These are phyloP conservation scores for Pseudoneurospora amorphoporcata DNA, from an alignment of 495 filamentous ascomycete species.

Conservation along the genomic window DNA sequence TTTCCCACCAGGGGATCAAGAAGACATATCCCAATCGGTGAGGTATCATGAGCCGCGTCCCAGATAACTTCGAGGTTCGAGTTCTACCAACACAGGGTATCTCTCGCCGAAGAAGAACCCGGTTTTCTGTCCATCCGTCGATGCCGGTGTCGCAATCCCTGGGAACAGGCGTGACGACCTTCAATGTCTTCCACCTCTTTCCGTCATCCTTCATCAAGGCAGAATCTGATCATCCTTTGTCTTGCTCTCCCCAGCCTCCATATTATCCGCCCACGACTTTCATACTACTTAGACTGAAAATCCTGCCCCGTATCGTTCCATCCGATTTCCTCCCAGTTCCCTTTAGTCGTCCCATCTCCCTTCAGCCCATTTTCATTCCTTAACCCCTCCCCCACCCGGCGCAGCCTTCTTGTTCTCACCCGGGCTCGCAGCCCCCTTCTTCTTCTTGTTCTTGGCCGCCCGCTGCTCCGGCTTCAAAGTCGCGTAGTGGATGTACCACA, in stretches of 20 bases:
- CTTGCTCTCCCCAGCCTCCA: neutral
- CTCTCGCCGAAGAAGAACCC: neutral
- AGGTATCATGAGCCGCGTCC: neutral
- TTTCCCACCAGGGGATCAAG: neutral
- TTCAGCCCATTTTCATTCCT: neutral
- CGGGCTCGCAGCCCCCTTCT: conserved; percentile 20
- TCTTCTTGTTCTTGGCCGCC: conserved; percentile 34
- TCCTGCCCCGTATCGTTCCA: neutral
- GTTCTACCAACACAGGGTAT: neutral
- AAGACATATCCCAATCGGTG: neutral
- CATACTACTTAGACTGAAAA: too few relatives aligned
- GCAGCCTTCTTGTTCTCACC: conserved; percentile 12
- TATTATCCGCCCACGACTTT: too few relatives aligned
- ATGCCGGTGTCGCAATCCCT: neutral
- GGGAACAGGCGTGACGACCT: neutral
- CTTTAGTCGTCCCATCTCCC: neutral
- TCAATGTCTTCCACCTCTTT: neutral
- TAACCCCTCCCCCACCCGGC: neutral
- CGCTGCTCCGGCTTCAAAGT: conserved; percentile 43
- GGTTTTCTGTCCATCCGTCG: neutral
- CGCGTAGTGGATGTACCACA: conserved; percentile 42
- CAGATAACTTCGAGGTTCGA: neutral
- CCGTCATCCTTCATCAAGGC: neutral
- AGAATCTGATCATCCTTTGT: neutral
- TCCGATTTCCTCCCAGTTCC: neutral